phyloP scores from a whole-genome alignment of 306 rosid species.

The Begonia masoniana region DNA sequence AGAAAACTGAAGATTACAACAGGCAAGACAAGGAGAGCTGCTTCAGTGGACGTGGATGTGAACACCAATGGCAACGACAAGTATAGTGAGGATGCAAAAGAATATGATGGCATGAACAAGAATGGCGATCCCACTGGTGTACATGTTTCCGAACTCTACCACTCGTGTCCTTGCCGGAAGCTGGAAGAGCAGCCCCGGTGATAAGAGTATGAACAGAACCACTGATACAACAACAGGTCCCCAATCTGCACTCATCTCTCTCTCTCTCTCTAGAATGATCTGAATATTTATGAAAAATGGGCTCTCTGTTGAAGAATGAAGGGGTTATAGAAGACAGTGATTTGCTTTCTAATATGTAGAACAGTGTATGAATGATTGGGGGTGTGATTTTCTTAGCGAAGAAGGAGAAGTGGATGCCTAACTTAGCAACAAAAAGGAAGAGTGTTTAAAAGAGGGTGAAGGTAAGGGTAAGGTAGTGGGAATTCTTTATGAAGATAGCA shows the following conservation, averaged over 20 bases:
- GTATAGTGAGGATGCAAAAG: slow-evolving; percentile 72
- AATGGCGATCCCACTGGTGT: slow-evolving; percentile 88
- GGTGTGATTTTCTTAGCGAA: slow-evolving; percentile 42
- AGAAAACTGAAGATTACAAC: too few relatives aligned
- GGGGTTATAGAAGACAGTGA: slow-evolving; percentile 9
- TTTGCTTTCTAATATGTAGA: slow-evolving; percentile 14
- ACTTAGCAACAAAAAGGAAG: slow-evolving; percentile 47
- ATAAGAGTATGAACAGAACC: slow-evolving; percentile 68
- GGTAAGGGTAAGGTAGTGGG: slow-evolving; percentile 53
- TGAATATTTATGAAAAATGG: slow-evolving; percentile 5
- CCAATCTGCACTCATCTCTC: slow-evolving; percentile 74
- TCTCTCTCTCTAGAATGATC: neutral
- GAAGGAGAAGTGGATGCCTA: slow-evolving; percentile 75
- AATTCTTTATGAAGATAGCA: slow-evolving; percentile 38
- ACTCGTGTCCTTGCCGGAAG: slow-evolving; percentile 62
- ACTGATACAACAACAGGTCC: slow-evolving; percentile 78
- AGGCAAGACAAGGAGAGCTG: too few relatives aligned
- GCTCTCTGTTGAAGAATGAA: slow-evolving; percentile 4
- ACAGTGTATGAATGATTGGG: slow-evolving; percentile 1
- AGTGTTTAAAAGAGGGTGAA: slow-evolving; percentile 43
- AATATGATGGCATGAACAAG: slow-evolving; percentile 74
- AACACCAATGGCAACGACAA: slow-evolving; percentile 76
- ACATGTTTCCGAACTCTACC: slow-evolving; percentile 91
- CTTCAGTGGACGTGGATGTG: slow-evolving; percentile 52
- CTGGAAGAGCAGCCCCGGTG: slow-evolving; percentile 85